Percentiles rank a stretch among this genome's conserved stretches.
Conservation (phyloP, 257 asterid genomes). For the Ocimum tenuiflorum region DNA sequence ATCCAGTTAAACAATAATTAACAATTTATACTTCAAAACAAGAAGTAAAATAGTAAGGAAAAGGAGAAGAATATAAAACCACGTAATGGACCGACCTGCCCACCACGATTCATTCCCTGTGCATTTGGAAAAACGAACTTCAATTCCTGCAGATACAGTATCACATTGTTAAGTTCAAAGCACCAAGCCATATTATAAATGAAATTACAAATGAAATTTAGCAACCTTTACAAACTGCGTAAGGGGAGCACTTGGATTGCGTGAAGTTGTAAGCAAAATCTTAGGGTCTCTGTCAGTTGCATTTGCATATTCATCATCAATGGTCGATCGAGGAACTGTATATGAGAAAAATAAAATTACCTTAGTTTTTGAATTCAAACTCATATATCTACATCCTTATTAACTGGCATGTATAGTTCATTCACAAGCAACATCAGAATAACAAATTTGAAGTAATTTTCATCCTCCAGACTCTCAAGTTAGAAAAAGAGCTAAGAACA, state of each 20-base stretch:
- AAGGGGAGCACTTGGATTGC: slow-evolving; percentile 93
- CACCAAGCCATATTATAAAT: not conserved
- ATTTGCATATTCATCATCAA: slow-evolving; percentile 89
- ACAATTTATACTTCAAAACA: no score
- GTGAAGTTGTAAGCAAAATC: slow-evolving; percentile 81
- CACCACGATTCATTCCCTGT: slow-evolving; percentile 86
- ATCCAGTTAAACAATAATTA: no score
- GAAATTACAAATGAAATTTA: not conserved
- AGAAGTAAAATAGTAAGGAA: not conserved
- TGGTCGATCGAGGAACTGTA: slow-evolving; percentile 72
- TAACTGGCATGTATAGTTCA: not conserved
- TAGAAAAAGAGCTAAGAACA: not conserved
- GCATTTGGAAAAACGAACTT: slow-evolving; percentile 88
- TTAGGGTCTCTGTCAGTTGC: slow-evolving; percentile 77
- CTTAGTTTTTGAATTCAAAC: no score
- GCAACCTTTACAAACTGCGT: slow-evolving; percentile 89
- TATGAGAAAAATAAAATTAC: not conserved
- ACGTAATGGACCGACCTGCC: slow-evolving; percentile 72
- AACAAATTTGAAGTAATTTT: not conserved
- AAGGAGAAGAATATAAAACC: no score
- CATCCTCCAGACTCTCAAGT: not conserved
- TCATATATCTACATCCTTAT: no score
- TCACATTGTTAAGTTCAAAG: not conserved
- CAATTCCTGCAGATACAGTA: slow-evolving; percentile 49
- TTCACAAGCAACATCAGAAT: not conserved